These are phyloP conservation scores for Ogataea trehalophila DNA, from an alignment of 805 yeast genomes.

Conservation along the genomic window DNA sequence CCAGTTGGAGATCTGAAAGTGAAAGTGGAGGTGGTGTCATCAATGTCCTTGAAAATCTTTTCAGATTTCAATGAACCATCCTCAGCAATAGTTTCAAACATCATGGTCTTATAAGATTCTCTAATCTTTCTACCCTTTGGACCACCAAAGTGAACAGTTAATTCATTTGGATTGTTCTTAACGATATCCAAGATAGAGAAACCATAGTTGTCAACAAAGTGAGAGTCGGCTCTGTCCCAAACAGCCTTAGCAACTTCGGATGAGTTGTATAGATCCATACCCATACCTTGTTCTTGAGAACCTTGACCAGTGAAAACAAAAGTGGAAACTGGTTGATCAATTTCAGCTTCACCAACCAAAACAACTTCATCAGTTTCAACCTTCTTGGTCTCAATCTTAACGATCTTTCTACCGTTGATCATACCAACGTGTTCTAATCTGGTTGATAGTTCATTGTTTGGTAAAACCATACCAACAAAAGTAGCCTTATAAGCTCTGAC, in stretches of 20 bases:
- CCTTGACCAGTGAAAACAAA: constrained; percentile 99
- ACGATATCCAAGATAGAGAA: constrained; percentile 96
- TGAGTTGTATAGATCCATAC: constrained; percentile 94
- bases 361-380: constrained; percentile 74
- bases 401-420: constrained; percentile 98
- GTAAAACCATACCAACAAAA: constrained; percentile 96
- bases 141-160: constrained; percentile 97
- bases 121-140: constrained; percentile 93
- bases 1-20: constrained; percentile 94
- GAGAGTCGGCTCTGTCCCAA: constrained; percentile 97
- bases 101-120: constrained; percentile 93
- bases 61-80: constrained; percentile 83
- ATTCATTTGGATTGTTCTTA: constrained; percentile 89
- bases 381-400: constrained; percentile 86
- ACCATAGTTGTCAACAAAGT: constrained; percentile 90
- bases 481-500: constrained; percentile 89
- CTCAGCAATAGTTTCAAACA: constrained; percentile 89
- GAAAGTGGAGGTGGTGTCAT: constrained; percentile 72
- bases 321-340: constrained; percentile 95
- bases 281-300: constrained; percentile 99
- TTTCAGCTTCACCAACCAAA: constrained; percentile 93
- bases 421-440: constrained; percentile 93
- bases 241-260: constrained; percentile 91
- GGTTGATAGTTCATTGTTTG: constrained; percentile 85
- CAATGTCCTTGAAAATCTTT: constrained; percentile 91